Evolutionary conservation across 192 early-diverging fungal genomes (phyloP), one percentile per base, ranked within the genome.

Genomic region (Lobosporangium transversale): DNA sequence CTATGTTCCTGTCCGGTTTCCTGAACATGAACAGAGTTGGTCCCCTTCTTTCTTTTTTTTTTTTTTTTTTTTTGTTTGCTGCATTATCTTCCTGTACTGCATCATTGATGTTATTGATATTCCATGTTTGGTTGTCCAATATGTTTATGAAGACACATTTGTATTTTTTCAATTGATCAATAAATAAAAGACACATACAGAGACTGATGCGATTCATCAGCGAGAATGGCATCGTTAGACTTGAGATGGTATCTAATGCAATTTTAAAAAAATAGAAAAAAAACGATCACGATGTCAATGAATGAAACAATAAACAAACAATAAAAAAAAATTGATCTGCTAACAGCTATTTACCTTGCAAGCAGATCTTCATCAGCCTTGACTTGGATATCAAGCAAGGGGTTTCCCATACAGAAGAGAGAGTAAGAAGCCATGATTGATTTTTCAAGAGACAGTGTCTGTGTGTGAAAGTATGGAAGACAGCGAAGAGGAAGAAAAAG

Each of bases 381-480:
- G 67, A 93, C 92, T 52, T 93, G 95, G 79, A 99, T 99, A 87
- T 99, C 97, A 67, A 99, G 91, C 67, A 99, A 85, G 45, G 97
- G 97, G 89, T 99, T 99, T 80, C 92, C 97, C 84, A 97, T 93
- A 68, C 93, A 95, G 70, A 98, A 88, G 62, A 99, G 82, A 33
- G 71, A 45, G 52, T 48, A 75, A 18, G 70, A 44, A 29, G 47
- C 4, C n/a, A 21, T 20, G 30, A 27, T 44, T 32, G 47, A 27
- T 29, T 20, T 50, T 47, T 14, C 3, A 29, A 12, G 32, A 37
- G 15, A 27, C 18, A 14, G 8, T 18, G 15, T 4, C 12, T 6
- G 26, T 45, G 48, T 20, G 23, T 32, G 29, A 44, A 42, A 23
- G 40, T 9, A 53, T 49, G 48, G 51, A 47, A 43, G 21, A 11